Base-by-base conservation (phyloP, 192 early-diverging fungal species). In the Mortierella claussenii region DNA sequence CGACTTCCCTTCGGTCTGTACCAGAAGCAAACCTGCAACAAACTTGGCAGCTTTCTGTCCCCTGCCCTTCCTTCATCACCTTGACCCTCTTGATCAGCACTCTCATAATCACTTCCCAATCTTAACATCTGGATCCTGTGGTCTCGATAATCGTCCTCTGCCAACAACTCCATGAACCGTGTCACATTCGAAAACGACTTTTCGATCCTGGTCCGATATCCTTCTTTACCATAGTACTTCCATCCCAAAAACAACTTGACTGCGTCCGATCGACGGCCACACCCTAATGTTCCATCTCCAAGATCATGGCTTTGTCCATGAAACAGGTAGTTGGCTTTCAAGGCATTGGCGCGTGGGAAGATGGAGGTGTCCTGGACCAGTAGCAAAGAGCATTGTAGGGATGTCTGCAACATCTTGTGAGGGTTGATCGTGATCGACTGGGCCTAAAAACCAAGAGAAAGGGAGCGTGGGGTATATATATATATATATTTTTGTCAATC, bases 401-500 rank as follows among this genome's bases (percentile, higher is more conserved):
- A 90, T 23, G 89, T 85, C 27, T 92, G 92, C 31, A 95, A 75
- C 63, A 95, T 82, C 70, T 95, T 95, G 82, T 95, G 94, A 13
- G 94, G 94, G 52, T 92, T 93, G 40, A 95, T 21, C 1, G 89
- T 89, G 32, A 94, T 79, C 27, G 91, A 89, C 59, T 95, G 84
- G 9, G 82, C 80, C 85, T 86, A 47, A 57, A 65, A 63, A 32
- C 56, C 4, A 34, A 36, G 54, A 42, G 34, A 65, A 59, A 36
- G 51, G 32, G 26, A 32, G 11, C 18, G 30, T 21, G 4, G 40
- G 26, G 11, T 23, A 45, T 27, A 23, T 17, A 34, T 42, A 32
- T 34, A 20, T 9, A 10, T 9, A 15, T 12, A 50, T n/a, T n/a
- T n/a, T n/a, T n/a, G n/a, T n/a, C n/a, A n/a, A n/a, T n/a, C n/a